A percentile compares a stretch with the other conserved stretches of the same genome.
Evolutionary conservation across 2,329 filamentous ascomycete species (phyloP).

Genomic region (Botrytis fragariae): DNA sequence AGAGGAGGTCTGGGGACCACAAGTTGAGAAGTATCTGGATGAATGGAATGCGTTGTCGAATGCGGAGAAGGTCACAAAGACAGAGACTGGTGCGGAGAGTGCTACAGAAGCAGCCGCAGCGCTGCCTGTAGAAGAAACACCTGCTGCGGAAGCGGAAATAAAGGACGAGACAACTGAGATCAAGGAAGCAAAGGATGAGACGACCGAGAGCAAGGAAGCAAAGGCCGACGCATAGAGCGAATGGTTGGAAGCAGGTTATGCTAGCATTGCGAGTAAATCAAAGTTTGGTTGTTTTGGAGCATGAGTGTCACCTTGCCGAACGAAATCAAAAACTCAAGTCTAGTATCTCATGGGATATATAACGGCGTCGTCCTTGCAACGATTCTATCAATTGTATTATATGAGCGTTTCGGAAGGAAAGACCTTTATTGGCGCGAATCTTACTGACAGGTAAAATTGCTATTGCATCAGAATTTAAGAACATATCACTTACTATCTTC

Average conservation of each 20-base stretch:
- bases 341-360: neutral
- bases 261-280: neutral
- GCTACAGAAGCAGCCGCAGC: neutral
- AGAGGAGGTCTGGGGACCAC: conserved; percentile 78
- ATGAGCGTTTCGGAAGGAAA: neutral
- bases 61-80: neutral
- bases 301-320: neutral
- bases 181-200: neutral
- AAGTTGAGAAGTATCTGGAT: conserved; percentile 59
- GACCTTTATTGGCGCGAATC: neutral
- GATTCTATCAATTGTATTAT: neutral
- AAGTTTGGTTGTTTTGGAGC: neutral
- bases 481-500: neutral
- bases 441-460: neutral
- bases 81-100: neutral
- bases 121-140: neutral
- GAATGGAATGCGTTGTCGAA: conserved; percentile 29
- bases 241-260: too few species aligned
- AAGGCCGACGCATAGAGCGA: neutral
- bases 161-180: neutral
- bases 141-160: neutral
- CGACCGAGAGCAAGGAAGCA: neutral
- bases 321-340: neutral
- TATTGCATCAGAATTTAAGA: neutral
- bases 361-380: neutral